Base-by-base conservation (phyloP, 176 grass and related monocot species). In the Cymbopogon citratus region DNA sequence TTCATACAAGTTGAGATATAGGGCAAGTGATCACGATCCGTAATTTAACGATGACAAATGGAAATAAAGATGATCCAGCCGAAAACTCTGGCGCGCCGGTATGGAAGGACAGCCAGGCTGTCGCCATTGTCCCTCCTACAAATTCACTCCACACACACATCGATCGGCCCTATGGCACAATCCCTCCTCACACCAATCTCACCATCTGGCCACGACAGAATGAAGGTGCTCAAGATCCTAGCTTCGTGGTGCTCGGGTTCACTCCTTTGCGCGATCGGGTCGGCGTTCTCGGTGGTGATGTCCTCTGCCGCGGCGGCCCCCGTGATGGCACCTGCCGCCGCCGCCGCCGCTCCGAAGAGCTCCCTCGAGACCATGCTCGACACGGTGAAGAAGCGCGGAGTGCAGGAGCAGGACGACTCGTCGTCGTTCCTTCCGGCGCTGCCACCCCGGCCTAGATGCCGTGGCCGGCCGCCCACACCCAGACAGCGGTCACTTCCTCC, bases 331-430 rank as follows among this genome's bases (percentile, higher is more conserved):
- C 44, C 71, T 5, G 26, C 43, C 13, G 24, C 59, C 36, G 4
- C 56, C 1, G 34, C 57, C 6, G 1, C 45, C 38, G 5, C 59
- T 78, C 75, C 9, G 15, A 78, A 44, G 59, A 78, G 75, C 75
- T 64, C 75, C 39, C 59, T 78, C 5, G 75, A 78, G 75, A 19
- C 27, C 59, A 45, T 78, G 76, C 76, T 79, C 26, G 76, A 79
- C 38, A 48, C 27, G 61, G 45, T 66, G 9, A 79, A 61, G 60
- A 44, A 48, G 41, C 61, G 61, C 40, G 38, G 63, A 3, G 76
- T 15, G 40, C 61, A n/a, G 16, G 61, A 7, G 3, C 9, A 66
- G 63, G 61, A 48, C 12, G 75, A 35, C 5, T 1, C 38, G 6
- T 33, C n/a, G 31, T 33, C 60, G 18, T 65, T 66, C 18, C 76